A percentile compares a stretch with the other conserved stretches of the same genome.
Evolutionary conservation across 2,329 filamentous ascomycete species (phyloP).

Genomic region (Sporothrix euskadiensis): DNA sequence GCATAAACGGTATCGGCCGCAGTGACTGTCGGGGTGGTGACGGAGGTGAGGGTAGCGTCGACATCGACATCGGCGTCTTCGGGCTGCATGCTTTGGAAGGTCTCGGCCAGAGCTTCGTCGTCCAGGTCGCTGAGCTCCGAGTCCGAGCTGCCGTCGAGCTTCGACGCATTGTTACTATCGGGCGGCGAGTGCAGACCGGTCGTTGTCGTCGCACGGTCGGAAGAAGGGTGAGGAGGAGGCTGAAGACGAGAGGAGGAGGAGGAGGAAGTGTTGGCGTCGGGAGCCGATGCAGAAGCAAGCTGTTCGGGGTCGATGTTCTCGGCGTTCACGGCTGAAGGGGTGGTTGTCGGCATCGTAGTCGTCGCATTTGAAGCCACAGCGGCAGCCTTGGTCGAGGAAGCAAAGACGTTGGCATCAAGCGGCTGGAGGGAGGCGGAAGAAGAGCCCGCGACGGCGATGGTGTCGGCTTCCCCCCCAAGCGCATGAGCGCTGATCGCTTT

Average conservation of each 20-base stretch:
- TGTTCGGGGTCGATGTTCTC: constrained; percentile 36
- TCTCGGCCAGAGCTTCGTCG: constrained; percentile 54
- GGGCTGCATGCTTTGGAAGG: constrained; percentile 34
- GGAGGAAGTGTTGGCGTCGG: constrained; percentile 9
- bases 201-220: constrained; percentile 41
- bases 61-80: constrained; percentile 30
- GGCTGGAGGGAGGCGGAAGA: constrained; percentile 15
- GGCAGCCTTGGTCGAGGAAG: constrained; percentile 29
- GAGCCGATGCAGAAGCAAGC: not conserved
- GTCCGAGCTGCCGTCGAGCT: constrained; percentile 54
- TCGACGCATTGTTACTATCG: constrained; percentile 62
- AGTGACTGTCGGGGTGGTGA: constrained; percentile 25
- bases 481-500: constrained; percentile 54
- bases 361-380: constrained; percentile 31
- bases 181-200: constrained; percentile 63
- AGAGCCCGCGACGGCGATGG: constrained; percentile 34
- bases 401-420: constrained; percentile 3
- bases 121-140: constrained; percentile 68
- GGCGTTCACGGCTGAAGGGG: constrained; percentile 32
- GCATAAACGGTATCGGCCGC: constrained; percentile 16
- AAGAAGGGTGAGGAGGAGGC: constrained; percentile 28
- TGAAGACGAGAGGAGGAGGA: not conserved
- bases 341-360: constrained; percentile 24
- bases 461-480: constrained; percentile 42
- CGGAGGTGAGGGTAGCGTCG: constrained; percentile 28